Evolutionary conservation across 345 rosid species (phyloP), one percentile per base, ranked within the genome.

Genomic region (Fremontodendron californicum): DNA sequence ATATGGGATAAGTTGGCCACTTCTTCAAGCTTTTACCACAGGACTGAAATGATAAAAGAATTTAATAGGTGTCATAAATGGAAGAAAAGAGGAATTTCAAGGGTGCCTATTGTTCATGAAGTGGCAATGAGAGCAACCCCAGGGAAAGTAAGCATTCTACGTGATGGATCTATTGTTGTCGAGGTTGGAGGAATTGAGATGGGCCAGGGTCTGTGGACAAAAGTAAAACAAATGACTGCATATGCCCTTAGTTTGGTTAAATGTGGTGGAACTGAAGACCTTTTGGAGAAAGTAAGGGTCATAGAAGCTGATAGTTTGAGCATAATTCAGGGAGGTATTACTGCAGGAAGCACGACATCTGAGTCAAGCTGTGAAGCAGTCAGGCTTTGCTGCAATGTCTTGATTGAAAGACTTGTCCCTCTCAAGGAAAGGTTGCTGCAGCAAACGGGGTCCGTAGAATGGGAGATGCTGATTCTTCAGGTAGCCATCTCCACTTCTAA

Each of bases 151-250:
- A 88, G 97, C 85, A 88, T 95, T 78, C 82, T 95, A 7, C 78
- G 91, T 27, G 99, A 95, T 74, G 97, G 94, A 8, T 95, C 98
- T 48, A 71, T 95, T 77, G 96, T 79, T 43, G 96, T 89, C 74
- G 98, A 95, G 82, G 94, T 95, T 73, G 97, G 96, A 71, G 98
- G 97, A 27, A 86, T 86, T 71, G 99, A 95, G 81, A 49, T 93
- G n/a, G 98, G 98, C 7, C 98, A 92, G 84, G 99, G 98, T 58
- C 89, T 95, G n/a, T 95, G 94, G 94, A 92, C 98, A 3, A 93
- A 95, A 83, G 99, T 85, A 45, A 94, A 93, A 79, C 99, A 93
- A 80, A 90, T 85, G 89, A 90, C 85, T 76, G 97, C 97, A 73
- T 93, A 86, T 89, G 93, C 86, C 35, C 91, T 95, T 21, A 81